phyloP scores from a whole-genome alignment of 352 stramenopile genomes.

The Pythium brachiatum region DNA sequence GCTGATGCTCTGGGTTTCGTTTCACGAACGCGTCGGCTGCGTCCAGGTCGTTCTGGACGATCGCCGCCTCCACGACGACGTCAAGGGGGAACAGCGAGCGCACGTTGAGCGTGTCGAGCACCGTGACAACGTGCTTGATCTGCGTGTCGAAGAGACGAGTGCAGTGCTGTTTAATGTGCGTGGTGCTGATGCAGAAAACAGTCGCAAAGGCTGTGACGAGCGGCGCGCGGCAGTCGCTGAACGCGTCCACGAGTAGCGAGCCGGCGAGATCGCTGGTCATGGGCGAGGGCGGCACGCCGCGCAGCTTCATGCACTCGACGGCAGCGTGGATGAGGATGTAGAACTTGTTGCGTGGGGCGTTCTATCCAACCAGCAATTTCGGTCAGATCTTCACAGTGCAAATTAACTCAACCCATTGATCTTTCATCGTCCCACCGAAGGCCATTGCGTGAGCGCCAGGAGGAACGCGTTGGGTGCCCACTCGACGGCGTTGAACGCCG shows the following conservation, averaged over 20 bases:
- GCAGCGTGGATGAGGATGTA: constrained; percentile 18
- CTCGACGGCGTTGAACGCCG: constrained; percentile 10
- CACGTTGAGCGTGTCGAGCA: constrained; percentile 47
- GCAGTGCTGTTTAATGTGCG: constrained; percentile 35
- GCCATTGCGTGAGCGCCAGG: constrained; percentile 21
- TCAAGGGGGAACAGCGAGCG: constrained; percentile 40
- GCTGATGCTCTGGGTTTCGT: constrained; percentile 33
- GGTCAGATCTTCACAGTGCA: too few species aligned
- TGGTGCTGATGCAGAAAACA: constrained; percentile 36
- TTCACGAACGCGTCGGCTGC: constrained; percentile 59
- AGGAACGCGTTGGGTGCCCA: constrained; percentile 21
- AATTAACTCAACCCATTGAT: not conserved
- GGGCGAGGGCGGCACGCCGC: constrained; percentile 18
- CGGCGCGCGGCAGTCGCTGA: constrained; percentile 29
- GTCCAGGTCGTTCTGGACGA: constrained; percentile 53
- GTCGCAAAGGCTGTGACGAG: constrained; percentile 43
- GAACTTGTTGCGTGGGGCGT: constrained; percentile 13
- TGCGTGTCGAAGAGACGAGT: constrained; percentile 26
- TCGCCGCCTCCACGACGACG: constrained; percentile 35
- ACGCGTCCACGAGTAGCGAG: constrained; percentile 34
- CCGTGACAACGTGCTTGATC: constrained; percentile 34
- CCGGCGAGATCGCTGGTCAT: constrained; percentile 41
- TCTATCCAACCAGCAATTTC: too few species aligned
- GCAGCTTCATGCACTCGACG: constrained; percentile 24
- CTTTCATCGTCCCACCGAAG: constrained; percentile 13